Conservation (phyloP, 2,329 filamentous ascomycete species). For the Colletotrichum sp. region DNA sequence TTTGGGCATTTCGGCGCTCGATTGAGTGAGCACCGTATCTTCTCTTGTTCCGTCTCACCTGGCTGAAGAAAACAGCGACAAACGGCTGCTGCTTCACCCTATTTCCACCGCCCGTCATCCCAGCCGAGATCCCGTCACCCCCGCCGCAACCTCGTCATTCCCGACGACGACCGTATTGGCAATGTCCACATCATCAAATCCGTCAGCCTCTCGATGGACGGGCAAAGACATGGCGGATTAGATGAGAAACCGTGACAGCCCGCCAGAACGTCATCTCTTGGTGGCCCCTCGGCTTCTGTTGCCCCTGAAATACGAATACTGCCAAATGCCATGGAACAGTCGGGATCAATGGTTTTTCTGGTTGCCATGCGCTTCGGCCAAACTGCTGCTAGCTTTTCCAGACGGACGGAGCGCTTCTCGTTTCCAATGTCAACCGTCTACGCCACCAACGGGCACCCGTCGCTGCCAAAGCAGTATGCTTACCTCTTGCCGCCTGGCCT, state of each 20-base stretch:
- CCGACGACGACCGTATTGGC: background rate
- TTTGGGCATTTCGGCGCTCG: background rate
- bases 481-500: background rate
- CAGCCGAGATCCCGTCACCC: background rate
- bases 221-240: background rate
- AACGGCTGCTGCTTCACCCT: background rate
- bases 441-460: constrained; percentile 12
- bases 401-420: background rate
- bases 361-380: background rate
- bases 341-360: background rate
- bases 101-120: background rate
- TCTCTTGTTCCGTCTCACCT: background rate
- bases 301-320: constrained; percentile 4
- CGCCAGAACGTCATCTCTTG: background rate
- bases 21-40: background rate
- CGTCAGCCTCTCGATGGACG: background rate
- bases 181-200: background rate
- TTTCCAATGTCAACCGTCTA: background rate
- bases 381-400: background rate
- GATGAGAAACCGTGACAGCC: background rate
- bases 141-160: background rate
- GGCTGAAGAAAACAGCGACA: background rate
- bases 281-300: background rate
- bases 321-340: background rate
- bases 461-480: background rate